Base-by-base conservation (phyloP, 768 basidiomycete genomes). In the Butyriboletus loyo region DNA sequence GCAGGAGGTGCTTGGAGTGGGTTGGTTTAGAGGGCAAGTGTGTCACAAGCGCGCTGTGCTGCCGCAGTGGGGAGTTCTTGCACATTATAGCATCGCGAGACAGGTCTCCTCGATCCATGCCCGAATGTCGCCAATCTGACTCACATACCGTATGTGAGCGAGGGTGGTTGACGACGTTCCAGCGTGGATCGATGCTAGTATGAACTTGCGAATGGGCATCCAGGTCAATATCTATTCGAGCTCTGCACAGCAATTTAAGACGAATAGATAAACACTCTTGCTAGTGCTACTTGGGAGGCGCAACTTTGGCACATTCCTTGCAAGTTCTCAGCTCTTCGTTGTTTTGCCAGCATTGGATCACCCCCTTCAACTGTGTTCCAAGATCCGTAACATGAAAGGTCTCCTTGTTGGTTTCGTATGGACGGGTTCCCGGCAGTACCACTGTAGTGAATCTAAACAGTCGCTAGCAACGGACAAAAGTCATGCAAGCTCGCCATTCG, bases 281-380 rank as follows among this genome's bases (percentile, higher is more conserved):
- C n/a, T n/a, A n/a, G n/a, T n/a, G n/a, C n/a, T 48, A 48, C 71
- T 83, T 87, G 1, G 83, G 72, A 39, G 75, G 73, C 0, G 86
- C 86, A 4, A 84, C 69, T 15, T 69, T 64, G 3, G 90, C 90
- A 65, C 95, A 98, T 40, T 73, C 73, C 19, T 73, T 69, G 67
- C 95, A 98, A 49, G 72, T 85, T 40, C 95, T 78, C 52, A 86
- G 66, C 25, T 77, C 75, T 52, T 80, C 80, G 56, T 82, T 73
- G 15, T 68, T 64, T 78, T 89, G 88, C 93, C 94, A 97, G 22
- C 78, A 74, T 62, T 92, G 77, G 53, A 98, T 97, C 43, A 93
- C 78, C 0, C 93, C 90, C 72, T 96, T 96, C 49, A 98, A 76
- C 72, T 98, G 95, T 13, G 88, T 89, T 38, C 94, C 96, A 27